Evolutionary conservation across 164 flowering plant genomes (phyloP), one percentile per base, ranked within the genome.

Genomic region (Chimonanthus salicifolius): DNA sequence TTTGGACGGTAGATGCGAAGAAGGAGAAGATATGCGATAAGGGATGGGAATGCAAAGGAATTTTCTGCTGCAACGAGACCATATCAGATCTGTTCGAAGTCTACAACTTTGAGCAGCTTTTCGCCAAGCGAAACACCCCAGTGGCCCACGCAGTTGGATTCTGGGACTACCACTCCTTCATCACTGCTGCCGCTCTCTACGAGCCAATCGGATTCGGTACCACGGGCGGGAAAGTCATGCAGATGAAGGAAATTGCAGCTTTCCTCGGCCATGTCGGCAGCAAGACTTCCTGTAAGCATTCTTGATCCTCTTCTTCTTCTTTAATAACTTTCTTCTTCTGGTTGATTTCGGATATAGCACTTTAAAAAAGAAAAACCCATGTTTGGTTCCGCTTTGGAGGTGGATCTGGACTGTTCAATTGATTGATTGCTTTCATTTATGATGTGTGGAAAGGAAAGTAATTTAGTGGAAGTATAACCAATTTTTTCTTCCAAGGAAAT

Each of bases 141-240:
- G 85, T 84, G 7, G 97, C 96, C 3, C 92, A 91, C 15, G 99
- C 99, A 33, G 90, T 82, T 4, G 94, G 93, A 2, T 92, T 88
- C 78, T 94, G 95, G 95, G 95, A 91, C 69, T 94, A 91, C 80
- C 81, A 72, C 21, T 87, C 95, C 8, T 92, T 92, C 78, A 92
- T 92, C 46, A 79, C 77, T 0, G 97, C 97, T 5, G 75, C 97
- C 13, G 73, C 89, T 3, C 18, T 67, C 2, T 92, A 67, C 74
- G 90, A 94, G 84, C 92, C 87, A 4, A 85, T 73, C 2, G 99
- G 99, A 7, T 94, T 94, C 71, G 93, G 99, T 10, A 92, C 97
- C 71, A 88, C 97, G 8, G 99, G 99, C 16, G 87, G 87, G 7
- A 89, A 92, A 83, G 46, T 21, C 2, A 83, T 74, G 85, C 86